Conservation (phyloP, 495 filamentous ascomycete genomes). For the Cercophora samala region DNA sequence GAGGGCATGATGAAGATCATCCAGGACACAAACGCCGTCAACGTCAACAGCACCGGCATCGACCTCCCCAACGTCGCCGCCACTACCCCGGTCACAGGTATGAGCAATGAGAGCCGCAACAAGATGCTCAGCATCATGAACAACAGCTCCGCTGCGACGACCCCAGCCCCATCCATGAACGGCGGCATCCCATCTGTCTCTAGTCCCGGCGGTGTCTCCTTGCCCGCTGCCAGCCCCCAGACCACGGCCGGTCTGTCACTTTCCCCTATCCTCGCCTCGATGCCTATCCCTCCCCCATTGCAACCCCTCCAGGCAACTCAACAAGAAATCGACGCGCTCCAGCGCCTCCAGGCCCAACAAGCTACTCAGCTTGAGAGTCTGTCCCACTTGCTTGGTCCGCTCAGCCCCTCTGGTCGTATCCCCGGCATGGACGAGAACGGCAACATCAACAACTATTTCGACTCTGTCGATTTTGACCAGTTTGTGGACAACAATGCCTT, state of each 20-base stretch:
- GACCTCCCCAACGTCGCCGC: constrained; percentile 76
- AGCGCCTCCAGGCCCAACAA: constrained; percentile 70
- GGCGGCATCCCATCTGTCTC: constrained; percentile 11
- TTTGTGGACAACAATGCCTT: constrained; percentile 66
- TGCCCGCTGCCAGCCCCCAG: constrained; percentile 23
- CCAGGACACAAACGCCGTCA: constrained; percentile 68
- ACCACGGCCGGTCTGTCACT: constrained; percentile 44
- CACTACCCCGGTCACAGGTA: constrained; percentile 58
- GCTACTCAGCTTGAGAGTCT: constrained; percentile 67
- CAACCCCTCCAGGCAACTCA: constrained; percentile 62
- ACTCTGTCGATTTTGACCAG: constrained; percentile 62
- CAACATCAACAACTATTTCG: constrained; percentile 43
- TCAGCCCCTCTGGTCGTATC: constrained; percentile 76
- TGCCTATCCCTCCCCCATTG: constrained; percentile 49
- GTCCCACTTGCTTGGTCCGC: constrained; percentile 64
- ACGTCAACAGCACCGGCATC: constrained; percentile 41
- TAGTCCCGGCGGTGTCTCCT: constrained; percentile 5
- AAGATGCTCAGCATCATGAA: constrained; percentile 74
- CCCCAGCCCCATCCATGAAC: constrained; percentile 7
- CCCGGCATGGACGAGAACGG: constrained; percentile 61
- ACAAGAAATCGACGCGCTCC: constrained; percentile 69
- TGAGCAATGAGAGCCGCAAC: constrained; percentile 73
- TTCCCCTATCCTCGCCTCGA: constrained; percentile 56
- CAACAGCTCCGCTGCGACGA: constrained; percentile 8
- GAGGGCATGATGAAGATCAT: constrained; percentile 86